phyloP scores from a whole-genome alignment of 2,329 filamentous ascomycete species.

The Diplodia corticola region DNA sequence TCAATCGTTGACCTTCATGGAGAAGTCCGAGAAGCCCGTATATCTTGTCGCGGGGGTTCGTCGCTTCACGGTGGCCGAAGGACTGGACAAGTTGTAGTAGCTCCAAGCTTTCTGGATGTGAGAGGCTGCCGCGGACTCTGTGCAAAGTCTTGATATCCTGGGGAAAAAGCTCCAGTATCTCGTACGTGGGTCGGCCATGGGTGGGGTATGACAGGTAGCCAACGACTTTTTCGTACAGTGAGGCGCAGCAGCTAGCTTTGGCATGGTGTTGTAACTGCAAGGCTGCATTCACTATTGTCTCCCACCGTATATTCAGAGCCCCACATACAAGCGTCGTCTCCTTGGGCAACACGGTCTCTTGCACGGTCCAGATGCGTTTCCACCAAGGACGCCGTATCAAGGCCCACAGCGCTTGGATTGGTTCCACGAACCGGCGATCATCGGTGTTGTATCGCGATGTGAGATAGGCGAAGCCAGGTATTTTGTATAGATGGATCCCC shows the following conservation, averaged over 20 bases:
- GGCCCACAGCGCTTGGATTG: neutral
- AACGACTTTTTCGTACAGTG: neutral
- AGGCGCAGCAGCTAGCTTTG: neutral
- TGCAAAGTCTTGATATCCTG: neutral
- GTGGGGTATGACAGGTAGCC: neutral
- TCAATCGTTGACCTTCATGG: no score
- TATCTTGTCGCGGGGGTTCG: neutral
- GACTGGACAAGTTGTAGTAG: no score
- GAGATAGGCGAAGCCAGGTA: neutral
- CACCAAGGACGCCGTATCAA: neutral
- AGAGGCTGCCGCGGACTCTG: neutral
- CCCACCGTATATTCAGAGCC: neutral
- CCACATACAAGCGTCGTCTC: neutral
- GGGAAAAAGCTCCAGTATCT: neutral
- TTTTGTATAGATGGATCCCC: neutral
- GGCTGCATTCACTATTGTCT: neutral
- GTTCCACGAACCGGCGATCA: neutral
- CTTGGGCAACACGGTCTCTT: neutral
- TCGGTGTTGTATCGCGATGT: neutral
- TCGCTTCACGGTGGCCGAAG: neutral
- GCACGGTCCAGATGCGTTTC: neutral
- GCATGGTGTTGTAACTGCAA: neutral
- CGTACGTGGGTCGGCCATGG: neutral
- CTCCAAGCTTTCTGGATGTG: neutral
- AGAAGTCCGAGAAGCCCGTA: no score